Evolutionary conservation across 2,329 filamentous ascomycete species (phyloP), one percentile per base, ranked within the genome.

Genomic region (Apiospora sp.): DNA sequence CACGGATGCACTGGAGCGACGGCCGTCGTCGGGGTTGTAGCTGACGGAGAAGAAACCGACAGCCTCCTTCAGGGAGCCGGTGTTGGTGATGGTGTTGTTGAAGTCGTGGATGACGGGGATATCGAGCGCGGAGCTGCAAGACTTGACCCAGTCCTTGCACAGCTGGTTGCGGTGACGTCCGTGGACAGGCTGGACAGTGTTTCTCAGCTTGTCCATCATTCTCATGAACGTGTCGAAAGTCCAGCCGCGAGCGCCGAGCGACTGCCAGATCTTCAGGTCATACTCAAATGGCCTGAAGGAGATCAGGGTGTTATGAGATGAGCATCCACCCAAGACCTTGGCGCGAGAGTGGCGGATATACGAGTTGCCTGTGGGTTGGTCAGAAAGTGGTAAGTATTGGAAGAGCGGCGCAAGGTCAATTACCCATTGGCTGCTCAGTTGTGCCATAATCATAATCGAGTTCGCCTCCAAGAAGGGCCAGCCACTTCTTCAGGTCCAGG

Each of bases 401-500:
- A 30, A 34, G 13, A 27, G 16, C 61, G 49, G 22, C 27, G 41
- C 7, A 22, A 6, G 1, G 8, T 68, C 48, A 82, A 82, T 78
- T 84, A 89, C 88, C 89, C 85, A 91, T 96, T 75, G 94, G 94
- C 86, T 98, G 95, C 84, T 97, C 94, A 68, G 92, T 94, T 54
- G 94, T 97, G 79, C 90, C 90, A 84, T 97, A 97, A 84, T 97
- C 94, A 83, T 96, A 97, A 85, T 98, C 95, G 74, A 97, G 89
- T 80, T 97, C 91, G 79, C 94, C 94, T 75, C 95, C 95, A 41
- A 98, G 90, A 69, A 98, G 87, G 75, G 88, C 91, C 75, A 97
- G 87, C 95, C 95, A 97, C 83, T 97, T 92, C 80, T 94, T 94
- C 77, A 97, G 88, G 78, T 96, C 91, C 69, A 97, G 88, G 67